phyloP scores from a whole-genome alignment of 176 grass and related monocot species.

The Triticum dicoccoides region DNA sequence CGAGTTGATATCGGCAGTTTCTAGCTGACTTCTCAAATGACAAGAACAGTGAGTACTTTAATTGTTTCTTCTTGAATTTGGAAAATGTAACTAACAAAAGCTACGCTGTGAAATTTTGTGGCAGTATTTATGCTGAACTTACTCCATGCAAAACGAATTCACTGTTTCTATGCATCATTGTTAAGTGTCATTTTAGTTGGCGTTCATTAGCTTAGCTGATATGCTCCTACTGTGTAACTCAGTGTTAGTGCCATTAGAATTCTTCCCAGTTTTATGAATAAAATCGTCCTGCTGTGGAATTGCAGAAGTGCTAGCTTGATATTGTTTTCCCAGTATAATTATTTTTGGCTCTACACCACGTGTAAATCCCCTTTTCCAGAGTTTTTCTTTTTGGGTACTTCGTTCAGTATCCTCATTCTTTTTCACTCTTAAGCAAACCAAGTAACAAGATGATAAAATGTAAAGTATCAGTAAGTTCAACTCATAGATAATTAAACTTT shows the following conservation, averaged over 20 bases:
- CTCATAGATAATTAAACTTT: neutral
- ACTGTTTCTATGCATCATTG: neutral
- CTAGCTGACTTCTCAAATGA: slow-evolving; percentile 17
- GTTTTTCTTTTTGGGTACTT: neutral
- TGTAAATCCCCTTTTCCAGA: neutral
- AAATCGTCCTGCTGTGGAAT: neutral
- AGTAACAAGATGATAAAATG: neutral
- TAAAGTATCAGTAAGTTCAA: neutral
- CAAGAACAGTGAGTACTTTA: slow-evolving; percentile 7
- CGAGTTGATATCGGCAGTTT: slow-evolving; percentile 22
- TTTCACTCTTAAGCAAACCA: neutral
- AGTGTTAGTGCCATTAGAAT: neutral
- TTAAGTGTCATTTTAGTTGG: neutral
- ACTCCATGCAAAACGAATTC: neutral
- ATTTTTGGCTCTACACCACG: neutral
- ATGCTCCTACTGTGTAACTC: neutral
- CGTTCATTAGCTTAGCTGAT: neutral
- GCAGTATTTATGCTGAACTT: neutral
- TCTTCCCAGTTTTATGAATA: neutral
- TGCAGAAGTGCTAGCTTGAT: neutral
- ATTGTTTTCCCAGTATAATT: neutral
- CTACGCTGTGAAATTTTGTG: neutral
- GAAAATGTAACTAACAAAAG: neutral
- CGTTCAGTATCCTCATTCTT: neutral
- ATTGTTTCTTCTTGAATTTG: neutral